phyloP scores from a whole-genome alignment of 83 land plant species.

The Thuja plicata region DNA sequence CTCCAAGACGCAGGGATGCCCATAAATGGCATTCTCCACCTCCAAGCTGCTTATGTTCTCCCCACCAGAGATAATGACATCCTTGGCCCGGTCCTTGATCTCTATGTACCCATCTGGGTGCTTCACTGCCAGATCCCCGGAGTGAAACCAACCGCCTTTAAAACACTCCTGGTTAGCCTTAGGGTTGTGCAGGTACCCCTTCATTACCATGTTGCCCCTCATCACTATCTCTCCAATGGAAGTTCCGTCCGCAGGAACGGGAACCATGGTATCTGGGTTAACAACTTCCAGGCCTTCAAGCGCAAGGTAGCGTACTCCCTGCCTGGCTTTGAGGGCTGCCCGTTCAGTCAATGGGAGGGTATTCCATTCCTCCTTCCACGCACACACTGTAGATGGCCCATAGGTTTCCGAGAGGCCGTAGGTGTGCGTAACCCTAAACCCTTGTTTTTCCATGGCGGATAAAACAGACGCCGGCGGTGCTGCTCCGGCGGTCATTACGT shows the following conservation, averaged over 20 bases:
- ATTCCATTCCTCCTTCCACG: constrained; percentile 91
- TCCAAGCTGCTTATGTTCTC: constrained; percentile 91
- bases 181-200: constrained; percentile 89
- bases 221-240: constrained; percentile 86
- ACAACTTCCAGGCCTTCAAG: constrained; percentile 74
- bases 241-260: constrained; percentile 79
- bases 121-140: constrained; percentile 84
- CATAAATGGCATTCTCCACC: constrained; percentile 63
- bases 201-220: constrained; percentile 84
- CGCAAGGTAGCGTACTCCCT: constrained; percentile 77
- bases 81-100: constrained; percentile 86
- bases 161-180: constrained; percentile 67
- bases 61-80: constrained; percentile 91
- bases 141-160: constrained; percentile 84
- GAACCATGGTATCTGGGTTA: constrained; percentile 38
- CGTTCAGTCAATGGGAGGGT: constrained; percentile 46
- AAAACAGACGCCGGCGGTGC: constrained; percentile 83
- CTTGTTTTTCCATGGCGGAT: constrained; percentile 54
- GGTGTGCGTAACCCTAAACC: constrained; percentile 80
- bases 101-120: constrained; percentile 90
- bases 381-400: constrained; percentile 75
- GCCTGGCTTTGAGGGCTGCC: constrained; percentile 79
- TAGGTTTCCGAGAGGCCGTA: constrained; percentile 92
- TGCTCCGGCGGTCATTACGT: constrained; percentile 84
- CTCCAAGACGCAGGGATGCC: constrained; percentile 75